Evolutionary conservation across 1,139 yeast species (phyloP).

Genomic region (Geotrichum carabidarum): DNA sequence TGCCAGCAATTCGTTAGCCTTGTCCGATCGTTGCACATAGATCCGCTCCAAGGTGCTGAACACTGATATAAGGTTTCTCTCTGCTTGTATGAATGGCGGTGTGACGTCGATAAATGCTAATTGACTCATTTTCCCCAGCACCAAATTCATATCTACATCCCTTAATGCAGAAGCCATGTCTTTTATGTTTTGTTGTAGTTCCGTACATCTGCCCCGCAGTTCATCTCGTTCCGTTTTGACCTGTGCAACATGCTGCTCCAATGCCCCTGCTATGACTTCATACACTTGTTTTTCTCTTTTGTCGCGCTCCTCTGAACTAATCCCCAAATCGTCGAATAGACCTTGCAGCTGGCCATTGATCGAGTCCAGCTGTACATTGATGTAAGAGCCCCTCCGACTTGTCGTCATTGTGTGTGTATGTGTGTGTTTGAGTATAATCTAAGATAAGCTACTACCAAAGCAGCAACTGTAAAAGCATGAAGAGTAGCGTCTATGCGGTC

Average conservation of each 20-base stretch:
- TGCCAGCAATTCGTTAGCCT: constrained; percentile 11
- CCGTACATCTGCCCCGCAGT: constrained; percentile 27
- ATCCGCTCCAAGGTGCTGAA: constrained; percentile 9
- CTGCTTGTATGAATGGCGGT: constrained; percentile 10
- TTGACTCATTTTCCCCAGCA: constrained; percentile 17
- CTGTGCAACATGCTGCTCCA: constrained; percentile 31
- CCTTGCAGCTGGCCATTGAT: constrained; percentile 31
- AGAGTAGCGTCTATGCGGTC: background rate
- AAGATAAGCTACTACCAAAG: background rate
- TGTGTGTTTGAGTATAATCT: background rate
- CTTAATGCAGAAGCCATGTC: constrained; percentile 31
- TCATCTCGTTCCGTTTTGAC: constrained; percentile 33
- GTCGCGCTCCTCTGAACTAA: constrained; percentile 30
- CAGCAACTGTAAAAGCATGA: background rate
- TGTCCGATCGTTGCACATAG: constrained; percentile 14
- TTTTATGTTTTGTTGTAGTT: constrained; percentile 25
- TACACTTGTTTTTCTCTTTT: constrained; percentile 33
- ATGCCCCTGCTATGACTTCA: constrained; percentile 33
- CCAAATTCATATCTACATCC: constrained; percentile 27
- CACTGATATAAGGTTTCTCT: constrained; percentile 2
- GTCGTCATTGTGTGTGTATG: background rate
- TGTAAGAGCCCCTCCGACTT: constrained; percentile 29
- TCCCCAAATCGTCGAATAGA: constrained; percentile 37
- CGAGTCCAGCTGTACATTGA: constrained; percentile 31
- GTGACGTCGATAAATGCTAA: constrained; percentile 6